Evolutionary conservation across 176 grass and related monocot species (phyloP), one percentile per base, ranked within the genome.

Genomic region (Thinopyrum elongatum): DNA sequence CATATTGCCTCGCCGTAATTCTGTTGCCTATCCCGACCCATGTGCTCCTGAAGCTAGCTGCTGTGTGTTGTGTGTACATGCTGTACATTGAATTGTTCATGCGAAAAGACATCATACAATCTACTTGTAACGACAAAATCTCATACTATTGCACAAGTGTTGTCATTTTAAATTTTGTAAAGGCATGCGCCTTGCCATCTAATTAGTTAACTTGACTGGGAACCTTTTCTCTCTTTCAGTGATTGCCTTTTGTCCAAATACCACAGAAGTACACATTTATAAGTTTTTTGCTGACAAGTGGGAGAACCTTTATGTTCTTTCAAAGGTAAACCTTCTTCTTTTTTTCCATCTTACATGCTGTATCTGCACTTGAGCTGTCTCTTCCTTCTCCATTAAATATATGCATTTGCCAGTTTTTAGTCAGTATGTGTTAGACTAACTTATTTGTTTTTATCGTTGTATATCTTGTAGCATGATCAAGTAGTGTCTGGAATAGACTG

Each of bases 241-340:
- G 93, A 86, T 95, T 69, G 96, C 96, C 59, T 98, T 98, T 86
- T 98, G 96, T 80, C 96, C 96, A 82, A 98, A 98, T 87, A 98
- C 91, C 68, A 93, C 77, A 30, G 96, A 98, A 80, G 90, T 98
- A 57, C 96, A 98, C 70, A 95, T 98, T 36, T 98, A 94, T 34
- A 98, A 95, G 76, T 85, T 94, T 21, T 91, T 98, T 77, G 84
- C 84, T 41, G 96, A 98, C 64, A 95, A 94, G 86, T 98, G 96
- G 96, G 93, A 98, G 90, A 94, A 95, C 82, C 71, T 98, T 67
- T 90, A 98, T 90, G 93, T 95, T 84, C 93, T 98, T 87, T 90
- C 91, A 71, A 95, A 98, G 90, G 96, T 98, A 91, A 8, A 46
- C 35, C 0, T 4, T 80, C 30, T 44, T 76, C 34, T 35, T 35